Percentiles rank a stretch among this genome's conserved stretches.
These are phyloP conservation scores for Lycium ferocissimum DNA, from an alignment of 257 asterid species.

Conservation along the genomic window DNA sequence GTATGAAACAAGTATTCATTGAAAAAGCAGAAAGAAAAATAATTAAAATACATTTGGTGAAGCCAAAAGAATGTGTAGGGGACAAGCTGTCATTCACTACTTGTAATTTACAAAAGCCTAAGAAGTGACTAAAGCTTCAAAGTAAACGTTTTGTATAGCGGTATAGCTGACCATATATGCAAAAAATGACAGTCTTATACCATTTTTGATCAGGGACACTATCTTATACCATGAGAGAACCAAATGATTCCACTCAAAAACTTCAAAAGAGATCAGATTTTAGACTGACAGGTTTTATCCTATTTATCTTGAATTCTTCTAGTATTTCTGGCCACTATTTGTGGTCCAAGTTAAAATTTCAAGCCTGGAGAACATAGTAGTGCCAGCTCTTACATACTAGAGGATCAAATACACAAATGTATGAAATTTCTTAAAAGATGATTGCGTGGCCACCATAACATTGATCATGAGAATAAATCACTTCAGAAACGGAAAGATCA, in stretches of 20 bases:
- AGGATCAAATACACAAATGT: not conserved
- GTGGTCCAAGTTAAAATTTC: not conserved
- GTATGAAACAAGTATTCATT: conserved; percentile 17
- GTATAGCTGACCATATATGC: not conserved
- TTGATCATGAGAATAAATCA: not conserved
- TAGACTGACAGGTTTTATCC: conserved; percentile 8
- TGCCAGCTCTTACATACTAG: not conserved
- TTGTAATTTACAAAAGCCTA: conserved; percentile 23
- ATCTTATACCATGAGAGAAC: not conserved
- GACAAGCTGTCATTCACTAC: not conserved
- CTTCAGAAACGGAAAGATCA: not conserved
- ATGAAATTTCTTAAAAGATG: not conserved
- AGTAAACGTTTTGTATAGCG: not conserved
- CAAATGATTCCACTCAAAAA: conserved; percentile 20
- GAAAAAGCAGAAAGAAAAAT: not conserved
- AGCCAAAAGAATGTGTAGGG: conserved; percentile 13
- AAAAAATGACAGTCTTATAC: not conserved
- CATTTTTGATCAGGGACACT: no score
- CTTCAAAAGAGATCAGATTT: not conserved
- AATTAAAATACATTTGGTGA: conserved; percentile 2
- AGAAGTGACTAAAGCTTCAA: not conserved
- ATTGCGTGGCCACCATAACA: not conserved
- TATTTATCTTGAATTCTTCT: not conserved
- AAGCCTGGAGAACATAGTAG: not conserved
- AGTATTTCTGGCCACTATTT: not conserved